phyloP scores from a whole-genome alignment of 345 rosid genomes.

The Cardamine occulta region DNA sequence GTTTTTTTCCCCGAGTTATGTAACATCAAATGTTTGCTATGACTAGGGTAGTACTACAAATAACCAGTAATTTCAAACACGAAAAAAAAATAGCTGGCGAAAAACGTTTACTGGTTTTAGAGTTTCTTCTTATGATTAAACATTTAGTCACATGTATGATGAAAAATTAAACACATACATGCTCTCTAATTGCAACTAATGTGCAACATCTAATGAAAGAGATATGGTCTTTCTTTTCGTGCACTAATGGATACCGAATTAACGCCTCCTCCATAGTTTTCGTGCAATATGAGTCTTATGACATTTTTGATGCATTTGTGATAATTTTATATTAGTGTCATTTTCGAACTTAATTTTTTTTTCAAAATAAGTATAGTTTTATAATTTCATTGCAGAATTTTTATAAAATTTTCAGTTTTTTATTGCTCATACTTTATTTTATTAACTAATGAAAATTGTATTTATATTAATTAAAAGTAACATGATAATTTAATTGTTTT shows the following conservation, averaged over 20 bases:
- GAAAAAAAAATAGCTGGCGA: background rate
- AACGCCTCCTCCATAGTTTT: constrained; percentile 8
- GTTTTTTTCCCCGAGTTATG: no score
- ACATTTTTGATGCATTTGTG: constrained; percentile 9
- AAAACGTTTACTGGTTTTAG: background rate
- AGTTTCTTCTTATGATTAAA: background rate
- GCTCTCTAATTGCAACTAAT: background rate
- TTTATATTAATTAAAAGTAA: no score
- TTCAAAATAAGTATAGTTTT: no score
- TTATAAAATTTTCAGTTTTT: no score
- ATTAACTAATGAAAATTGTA: no score
- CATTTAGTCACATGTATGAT: background rate
- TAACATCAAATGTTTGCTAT: no score
- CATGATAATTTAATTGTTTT: no score
- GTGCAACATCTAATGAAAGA: constrained; percentile 12
- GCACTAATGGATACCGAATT: constrained; percentile 1
- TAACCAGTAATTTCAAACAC: background rate
- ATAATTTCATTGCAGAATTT: no score
- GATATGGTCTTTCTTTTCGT: background rate
- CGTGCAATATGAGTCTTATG: background rate
- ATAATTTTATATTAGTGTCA: background rate
- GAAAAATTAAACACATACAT: background rate
- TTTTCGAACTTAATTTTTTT: background rate
- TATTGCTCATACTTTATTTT: no score
- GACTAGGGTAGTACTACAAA: no score